Evolutionary conservation across 2,329 filamentous ascomycete genomes (phyloP), one percentile per base, ranked within the genome.

Genomic region (Penicillium sp.): DNA sequence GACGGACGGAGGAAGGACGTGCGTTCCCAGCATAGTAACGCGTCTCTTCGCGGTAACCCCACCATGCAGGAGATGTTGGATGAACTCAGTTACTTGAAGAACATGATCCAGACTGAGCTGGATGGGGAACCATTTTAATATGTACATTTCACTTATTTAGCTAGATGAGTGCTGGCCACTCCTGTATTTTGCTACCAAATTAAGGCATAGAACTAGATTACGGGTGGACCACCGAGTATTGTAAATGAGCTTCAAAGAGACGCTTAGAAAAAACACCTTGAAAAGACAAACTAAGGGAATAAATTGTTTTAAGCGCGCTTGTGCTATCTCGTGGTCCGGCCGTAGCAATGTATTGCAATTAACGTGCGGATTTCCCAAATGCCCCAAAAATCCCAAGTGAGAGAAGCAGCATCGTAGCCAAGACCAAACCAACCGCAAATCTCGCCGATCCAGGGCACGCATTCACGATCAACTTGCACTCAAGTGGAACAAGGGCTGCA

Each of bases 41-140:
- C 55, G 5, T 62, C 61, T 14, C 46, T 67, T 30, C 50, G 55
- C 24, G 61, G 66, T 2, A 69, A 70, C 51, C 69, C 63, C 31
- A 71, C 70, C 16, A 75, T 81, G 68, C 72, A 76, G 55, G 73
- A 78, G 56, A 64, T 81, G 51, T 70, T 81, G 60, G 74, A 76
- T 55, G 78, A 81, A 54, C 65, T 81, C 63, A 76, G 76, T 48
- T 81, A 81, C 61, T 64, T 81, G 36, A 75, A 76, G 22, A 70
- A 72, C 47, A 69, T 77, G 52, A 80, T 81, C 30, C 67, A 71
- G 48, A 65, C 64, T 51, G 68, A 64, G 35, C 57, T 57, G 54
- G 57, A 63, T 33, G 63, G 61, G 9, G 49, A 56, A 40, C 61
- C 61, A 5, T 63, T 63, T 31, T 61, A 50, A 50, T 20, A 20